Evolutionary conservation across 73 alveolate species (phyloP).

Genomic region (Tetrahymena borealis): DNA sequence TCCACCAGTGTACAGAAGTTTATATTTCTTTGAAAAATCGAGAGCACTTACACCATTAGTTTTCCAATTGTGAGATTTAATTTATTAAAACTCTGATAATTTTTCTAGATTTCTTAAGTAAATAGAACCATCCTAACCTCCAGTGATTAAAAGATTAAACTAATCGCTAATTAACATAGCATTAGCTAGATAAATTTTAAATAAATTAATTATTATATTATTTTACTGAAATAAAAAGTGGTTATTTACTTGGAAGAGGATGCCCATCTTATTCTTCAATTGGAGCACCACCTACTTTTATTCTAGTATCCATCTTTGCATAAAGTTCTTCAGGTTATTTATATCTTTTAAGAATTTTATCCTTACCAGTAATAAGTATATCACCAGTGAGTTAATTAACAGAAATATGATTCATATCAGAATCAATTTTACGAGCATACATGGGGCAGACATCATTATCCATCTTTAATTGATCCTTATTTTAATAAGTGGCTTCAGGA

Average conservation of each 20-base stretch:
- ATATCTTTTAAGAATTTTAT: conserved; percentile 80
- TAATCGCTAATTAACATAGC: background rate
- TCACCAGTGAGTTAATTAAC: conserved; percentile 41
- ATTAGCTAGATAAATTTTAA: conserved; percentile 21
- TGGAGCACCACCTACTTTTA: conserved; percentile 76
- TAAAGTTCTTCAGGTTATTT: conserved; percentile 80
- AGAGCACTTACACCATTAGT: conserved; percentile 83
- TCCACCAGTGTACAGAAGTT: conserved; percentile 79
- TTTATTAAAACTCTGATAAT: conserved; percentile 58
- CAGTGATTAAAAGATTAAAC: conserved; percentile 68
- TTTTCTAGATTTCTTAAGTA: conserved; percentile 66
- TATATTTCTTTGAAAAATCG: conserved; percentile 64
- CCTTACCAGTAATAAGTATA: conserved; percentile 73
- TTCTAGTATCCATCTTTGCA: conserved; percentile 70
- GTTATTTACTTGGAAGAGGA: conserved; percentile 70
- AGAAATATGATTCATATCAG: background rate
- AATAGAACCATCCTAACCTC: conserved; percentile 90
- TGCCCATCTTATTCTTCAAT: conserved; percentile 88
- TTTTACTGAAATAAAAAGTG: background rate
- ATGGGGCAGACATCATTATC: background rate
- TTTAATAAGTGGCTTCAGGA: background rate
- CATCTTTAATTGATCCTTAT: background rate
- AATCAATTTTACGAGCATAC: background rate
- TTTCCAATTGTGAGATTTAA: conserved; percentile 81
- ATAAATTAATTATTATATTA: conserved; percentile 14